phyloP scores from a whole-genome alignment of 345 rosid species.

The Hirschfeldia incana region DNA sequence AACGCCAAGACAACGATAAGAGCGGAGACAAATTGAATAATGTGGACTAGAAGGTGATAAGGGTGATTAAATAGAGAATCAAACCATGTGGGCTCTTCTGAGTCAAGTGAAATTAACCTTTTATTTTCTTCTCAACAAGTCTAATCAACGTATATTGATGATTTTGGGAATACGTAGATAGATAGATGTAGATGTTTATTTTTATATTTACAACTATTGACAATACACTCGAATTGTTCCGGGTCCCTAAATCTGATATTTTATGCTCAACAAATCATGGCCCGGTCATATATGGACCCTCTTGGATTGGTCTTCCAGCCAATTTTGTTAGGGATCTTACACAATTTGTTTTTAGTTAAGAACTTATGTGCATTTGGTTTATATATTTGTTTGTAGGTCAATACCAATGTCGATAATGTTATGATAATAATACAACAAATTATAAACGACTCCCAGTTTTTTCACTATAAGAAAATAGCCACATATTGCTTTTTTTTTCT shows the following conservation, averaged over 20 bases:
- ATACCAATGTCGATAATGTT: not conserved
- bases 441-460: not conserved
- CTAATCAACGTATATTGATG: slow-evolving; percentile 3
- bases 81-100: slow-evolving; percentile 51
- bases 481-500: not conserved
- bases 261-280: slow-evolving; percentile 10
- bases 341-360: slow-evolving; percentile 9
- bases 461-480: not conserved
- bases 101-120: slow-evolving; percentile 39
- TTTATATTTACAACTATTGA: not conserved
- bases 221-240: slow-evolving; percentile 11
- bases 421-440: not conserved
- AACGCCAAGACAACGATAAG: slow-evolving; percentile 16
- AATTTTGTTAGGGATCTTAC: slow-evolving; percentile 7
- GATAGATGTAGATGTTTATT: slow-evolving; percentile 1
- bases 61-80: slow-evolving; percentile 37
- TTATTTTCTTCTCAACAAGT: slow-evolving; percentile 15
- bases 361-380: not conserved
- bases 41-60: slow-evolving; percentile 36
- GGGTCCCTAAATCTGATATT: slow-evolving; percentile 34
- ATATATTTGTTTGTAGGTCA: not conserved
- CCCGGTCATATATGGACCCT: slow-evolving; percentile 9
- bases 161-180: not conserved
- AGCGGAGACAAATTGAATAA: slow-evolving; percentile 27
- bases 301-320: slow-evolving; percentile 28